phyloP scores from a whole-genome alignment of 2,329 filamentous ascomycete genomes.

The Ambrosiella cleistominuta region DNA sequence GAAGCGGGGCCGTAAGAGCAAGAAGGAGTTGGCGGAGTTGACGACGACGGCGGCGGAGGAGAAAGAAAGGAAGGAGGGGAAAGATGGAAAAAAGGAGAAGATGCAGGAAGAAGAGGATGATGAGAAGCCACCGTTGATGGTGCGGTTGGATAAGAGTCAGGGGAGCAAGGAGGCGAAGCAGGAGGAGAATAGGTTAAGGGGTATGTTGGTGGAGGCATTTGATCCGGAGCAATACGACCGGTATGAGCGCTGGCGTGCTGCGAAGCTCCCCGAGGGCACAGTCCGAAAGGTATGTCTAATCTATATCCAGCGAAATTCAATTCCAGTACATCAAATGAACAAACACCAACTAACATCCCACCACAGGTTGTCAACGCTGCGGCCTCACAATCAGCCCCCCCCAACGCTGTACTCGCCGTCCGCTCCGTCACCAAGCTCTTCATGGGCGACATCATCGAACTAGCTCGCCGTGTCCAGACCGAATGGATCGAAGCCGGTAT shows the following conservation, averaged over 20 bases:
- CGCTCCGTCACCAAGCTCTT: constrained; percentile 62
- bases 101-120: constrained; percentile 42
- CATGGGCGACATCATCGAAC: constrained; percentile 57
- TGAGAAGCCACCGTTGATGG: constrained; percentile 25
- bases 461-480: constrained; percentile 49
- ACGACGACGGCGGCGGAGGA: constrained; percentile 27
- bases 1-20: constrained; percentile 45
- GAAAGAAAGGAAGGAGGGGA: constrained; percentile 24
- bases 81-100: constrained; percentile 36
- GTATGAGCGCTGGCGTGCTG: constrained; percentile 53
- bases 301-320: not conserved
- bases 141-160: constrained; percentile 39
- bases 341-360: not conserved
- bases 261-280: constrained; percentile 49
- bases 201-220: constrained; percentile 47
- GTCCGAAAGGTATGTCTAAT: constrained; percentile 42
- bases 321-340: constrained; percentile 1
- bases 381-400: constrained; percentile 60
- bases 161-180: constrained; percentile 51
- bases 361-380: constrained; percentile 59
- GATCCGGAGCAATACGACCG: constrained; percentile 48
- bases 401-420: constrained; percentile 57
- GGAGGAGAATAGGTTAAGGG: constrained; percentile 38
- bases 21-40: constrained; percentile 32
- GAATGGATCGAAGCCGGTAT: constrained; percentile 47